These are phyloP conservation scores for Pichia kudriavzevii DNA, from an alignment of 1,139 yeast species.

Conservation along the genomic window DNA sequence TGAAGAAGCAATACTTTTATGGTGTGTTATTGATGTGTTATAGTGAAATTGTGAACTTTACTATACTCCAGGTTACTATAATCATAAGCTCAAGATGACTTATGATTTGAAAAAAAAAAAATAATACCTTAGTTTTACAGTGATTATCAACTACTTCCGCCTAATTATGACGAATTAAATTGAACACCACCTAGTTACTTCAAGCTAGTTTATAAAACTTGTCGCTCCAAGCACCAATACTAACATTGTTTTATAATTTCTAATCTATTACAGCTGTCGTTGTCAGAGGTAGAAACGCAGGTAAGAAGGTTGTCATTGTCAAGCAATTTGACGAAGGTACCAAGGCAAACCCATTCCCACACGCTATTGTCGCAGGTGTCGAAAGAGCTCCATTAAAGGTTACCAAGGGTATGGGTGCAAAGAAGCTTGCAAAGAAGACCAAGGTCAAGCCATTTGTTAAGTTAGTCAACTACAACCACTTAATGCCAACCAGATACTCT, in stretches of 20 bases:
- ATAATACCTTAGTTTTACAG: too few species aligned
- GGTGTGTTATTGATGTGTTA: too few species aligned
- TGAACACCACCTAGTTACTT: too few species aligned
- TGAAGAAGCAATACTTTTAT: too few species aligned
- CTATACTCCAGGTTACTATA: too few species aligned
- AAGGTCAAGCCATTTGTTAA: conserved; percentile 99
- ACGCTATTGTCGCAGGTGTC: conserved; percentile 98
- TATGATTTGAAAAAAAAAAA: too few species aligned
- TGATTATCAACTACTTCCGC: too few species aligned
- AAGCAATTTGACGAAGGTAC: conserved; percentile 99
- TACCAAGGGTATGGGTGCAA: conserved; percentile 90
- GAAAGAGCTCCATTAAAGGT: conserved; percentile 99
- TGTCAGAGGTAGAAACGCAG: conserved; percentile 99
- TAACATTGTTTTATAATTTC: conserved; percentile 6
- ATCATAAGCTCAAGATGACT: too few species aligned
- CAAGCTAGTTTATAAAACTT: too few species aligned
- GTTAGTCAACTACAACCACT: conserved; percentile 99
- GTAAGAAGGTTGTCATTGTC: conserved; percentile 99
- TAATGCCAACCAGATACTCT: conserved; percentile 99
- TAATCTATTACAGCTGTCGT: conserved; percentile 65
- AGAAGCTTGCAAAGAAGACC: conserved; percentile 96
- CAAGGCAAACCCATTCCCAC: conserved; percentile 98
- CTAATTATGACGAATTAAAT: too few species aligned
- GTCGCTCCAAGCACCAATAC: too few species aligned
- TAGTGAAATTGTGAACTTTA: too few species aligned